phyloP scores from a whole-genome alignment of 305 asterid genomes.

The Galium porrigens region DNA sequence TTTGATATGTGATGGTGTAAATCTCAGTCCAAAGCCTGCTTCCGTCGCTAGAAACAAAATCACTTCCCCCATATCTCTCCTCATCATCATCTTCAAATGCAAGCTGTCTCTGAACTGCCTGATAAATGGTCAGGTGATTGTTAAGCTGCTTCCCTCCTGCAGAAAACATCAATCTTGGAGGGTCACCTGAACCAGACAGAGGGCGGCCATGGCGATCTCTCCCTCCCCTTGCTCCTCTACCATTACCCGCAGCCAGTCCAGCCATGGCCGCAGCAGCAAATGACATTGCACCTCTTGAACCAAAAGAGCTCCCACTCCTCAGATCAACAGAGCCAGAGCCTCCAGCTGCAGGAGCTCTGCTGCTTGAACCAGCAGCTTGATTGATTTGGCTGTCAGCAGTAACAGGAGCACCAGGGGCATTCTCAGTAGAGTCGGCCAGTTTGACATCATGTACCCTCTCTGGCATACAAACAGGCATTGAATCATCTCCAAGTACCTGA shows the following conservation, averaged over 20 bases:
- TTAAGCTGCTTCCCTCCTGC: slow-evolving; percentile 80
- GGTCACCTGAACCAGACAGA: slow-evolving; percentile 43
- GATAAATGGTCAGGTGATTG: slow-evolving; percentile 68
- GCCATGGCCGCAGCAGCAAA: slow-evolving; percentile 99
- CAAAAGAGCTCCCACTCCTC: slow-evolving; percentile 57
- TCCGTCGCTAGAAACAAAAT: slow-evolving; percentile 74
- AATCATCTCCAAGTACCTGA: slow-evolving; percentile 71
- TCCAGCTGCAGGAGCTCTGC: slow-evolving; percentile 41
- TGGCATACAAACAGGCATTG: slow-evolving; percentile 56
- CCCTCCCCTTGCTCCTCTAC: slow-evolving; percentile 66
- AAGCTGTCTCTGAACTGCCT: slow-evolving; percentile 85
- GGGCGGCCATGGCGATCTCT: slow-evolving; percentile 63
- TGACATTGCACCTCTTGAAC: slow-evolving; percentile 95
- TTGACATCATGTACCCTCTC: slow-evolving; percentile 88
- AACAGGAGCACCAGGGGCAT: slow-evolving; percentile 29
- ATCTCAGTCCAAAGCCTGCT: slow-evolving; percentile 81
- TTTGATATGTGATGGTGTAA: slow-evolving; percentile 79
- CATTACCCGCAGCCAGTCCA: slow-evolving; percentile 71
- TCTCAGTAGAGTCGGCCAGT: slow-evolving; percentile 62
- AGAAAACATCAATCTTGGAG: slow-evolving; percentile 56
- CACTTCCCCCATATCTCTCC: slow-evolving; percentile 59
- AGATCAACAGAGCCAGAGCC: slow-evolving; percentile 52
- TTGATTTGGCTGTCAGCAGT: slow-evolving; percentile 47
- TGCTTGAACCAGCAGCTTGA: slow-evolving; percentile 63
- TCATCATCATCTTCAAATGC: slow-evolving; percentile 73